Evolutionary conservation across 2,329 filamentous ascomycete species (phyloP), one percentile per base, ranked within the genome.

Genomic region (Talaromyces pinophilus): DNA sequence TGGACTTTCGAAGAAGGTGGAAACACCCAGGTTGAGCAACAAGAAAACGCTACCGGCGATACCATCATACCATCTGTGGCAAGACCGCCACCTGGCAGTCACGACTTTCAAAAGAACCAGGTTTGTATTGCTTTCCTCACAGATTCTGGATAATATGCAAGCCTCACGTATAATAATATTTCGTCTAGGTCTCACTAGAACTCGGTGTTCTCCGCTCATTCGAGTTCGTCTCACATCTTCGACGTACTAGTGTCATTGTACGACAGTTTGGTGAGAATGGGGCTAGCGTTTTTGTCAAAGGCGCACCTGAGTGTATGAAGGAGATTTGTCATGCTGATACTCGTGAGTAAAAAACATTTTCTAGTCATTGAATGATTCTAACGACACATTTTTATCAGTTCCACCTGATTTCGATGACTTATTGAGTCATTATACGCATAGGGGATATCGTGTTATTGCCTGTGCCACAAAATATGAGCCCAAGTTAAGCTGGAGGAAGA

Each of bases 381-480:
- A 59, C 62, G 19, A 3, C 30, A 15, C 6, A 57, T 55, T 19
- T 33, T 35, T n/a, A 30, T 19, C 67, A 82, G 89, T 99, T 70
- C 95, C 95, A 0, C 81, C 84, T 35, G 92, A 97, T 75, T 99
- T 96, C 72, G 93, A 98, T 46, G 92, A 97, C 69, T 85, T 96
- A 2, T 82, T 99, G 1, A 89, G 89, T 1, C 89, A 92, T 75
- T 99, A 99, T 78, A 99, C 95, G 0, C 95, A 99, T 73, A 90
- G 94, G 74, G 95, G 96, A 25, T 99, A 93, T 79, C 90, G 95
- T 76, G 95, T 99, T 13, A 99, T 99, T 75, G 96, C 91, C 5
- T 97, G 93, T 75, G 95, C 95, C 5, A 92, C 92, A 0, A 96
- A 92, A 76, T 91, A 95, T 73, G 86, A 98, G 62, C 87, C 88